Evolutionary conservation across 1,284 basidiomycete genomes (phyloP).

Genomic region (Cystobasidiaceae sp.): DNA sequence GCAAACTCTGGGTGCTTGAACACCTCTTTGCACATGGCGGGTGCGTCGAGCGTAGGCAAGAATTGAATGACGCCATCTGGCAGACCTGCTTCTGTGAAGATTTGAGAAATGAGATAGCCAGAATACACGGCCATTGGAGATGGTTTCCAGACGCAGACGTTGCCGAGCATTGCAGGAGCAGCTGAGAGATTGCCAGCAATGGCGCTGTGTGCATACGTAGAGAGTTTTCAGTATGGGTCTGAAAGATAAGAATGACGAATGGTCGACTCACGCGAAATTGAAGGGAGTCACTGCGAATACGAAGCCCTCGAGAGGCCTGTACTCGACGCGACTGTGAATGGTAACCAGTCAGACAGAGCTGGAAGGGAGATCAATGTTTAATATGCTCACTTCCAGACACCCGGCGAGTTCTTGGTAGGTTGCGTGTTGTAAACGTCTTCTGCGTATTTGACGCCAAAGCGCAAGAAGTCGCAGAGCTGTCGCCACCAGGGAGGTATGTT

Average conservation of each 20-base stretch:
- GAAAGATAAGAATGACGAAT: too few relatives aligned
- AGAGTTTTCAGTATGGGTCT: background rate
- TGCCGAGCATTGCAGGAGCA: conserved; percentile 90
- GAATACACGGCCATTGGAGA: conserved; percentile 92
- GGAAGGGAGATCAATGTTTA: background rate
- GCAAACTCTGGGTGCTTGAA: conserved; percentile 74
- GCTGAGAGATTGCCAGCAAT: conserved; percentile 80
- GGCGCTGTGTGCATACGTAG: too few relatives aligned
- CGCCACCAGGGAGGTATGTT: background rate
- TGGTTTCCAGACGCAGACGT: conserved; percentile 95
- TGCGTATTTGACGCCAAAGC: conserved; percentile 94
- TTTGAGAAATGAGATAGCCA: conserved; percentile 87
- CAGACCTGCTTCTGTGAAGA: conserved; percentile 88
- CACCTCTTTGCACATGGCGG: conserved; percentile 54
- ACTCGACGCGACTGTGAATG: conserved; percentile 74
- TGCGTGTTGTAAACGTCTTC: conserved; percentile 91
- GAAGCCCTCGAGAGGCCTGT: conserved; percentile 93
- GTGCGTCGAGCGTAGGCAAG: conserved; percentile 52
- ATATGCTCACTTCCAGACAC: conserved; percentile 84
- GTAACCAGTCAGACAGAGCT: background rate
- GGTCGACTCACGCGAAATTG: conserved; percentile 56
- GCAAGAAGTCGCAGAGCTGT: conserved; percentile 85
- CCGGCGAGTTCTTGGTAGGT: conserved; percentile 76
- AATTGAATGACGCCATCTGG: conserved; percentile 96
- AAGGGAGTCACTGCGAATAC: conserved; percentile 96